Evolutionary conservation across 345 rosid species (phyloP), one percentile per base, ranked within the genome.

Genomic region (Aurinia saxatilis): DNA sequence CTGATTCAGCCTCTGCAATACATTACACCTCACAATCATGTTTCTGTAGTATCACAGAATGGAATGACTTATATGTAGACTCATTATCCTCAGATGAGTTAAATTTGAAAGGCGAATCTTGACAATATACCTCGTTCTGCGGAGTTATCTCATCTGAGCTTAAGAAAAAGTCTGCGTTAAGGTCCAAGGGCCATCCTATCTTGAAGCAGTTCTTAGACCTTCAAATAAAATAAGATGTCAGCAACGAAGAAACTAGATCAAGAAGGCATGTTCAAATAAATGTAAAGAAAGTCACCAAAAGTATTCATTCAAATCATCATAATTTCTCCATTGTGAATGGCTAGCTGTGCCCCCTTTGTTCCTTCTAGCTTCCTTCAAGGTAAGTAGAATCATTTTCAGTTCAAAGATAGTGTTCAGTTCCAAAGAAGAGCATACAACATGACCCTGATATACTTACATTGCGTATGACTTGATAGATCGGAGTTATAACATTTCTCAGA

Each of bases 241-340:
- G 52, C 7, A 40, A 25, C 41, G 65, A n/a, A 70, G 64, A 54
- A 47, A 47, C 48, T 33, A 60, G 49, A 27, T 56, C 30, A 63
- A 19, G 21, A 1, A 34, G 33, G 18, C 60, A 37, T 70, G 34
- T 19, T 14, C 38, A 16, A 5, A 50, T 29, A 63, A 19, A 63
- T 49, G 45, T 12, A 18, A 18, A 12, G 48, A 34, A 53, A 37
- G 75, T 74, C 68, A 93, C 99, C 99, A 93, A 65, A 93, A 93
- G 78, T 87, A 93, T 80, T 93, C 99, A 58, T 93, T 93, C 65
- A 93, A 38, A 73, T 93, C 99, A 73, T 93, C 99, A 52, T 93
- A 93, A 59, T 93, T 93, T 78, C 99, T 90, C 99, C 97, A 90
- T 70, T 57, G 84, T 47, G 99, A 87, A 81, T 90, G 97, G 75